phyloP scores from a whole-genome alignment of 108 stramenopile genomes.

The Craspedostauros australis region DNA sequence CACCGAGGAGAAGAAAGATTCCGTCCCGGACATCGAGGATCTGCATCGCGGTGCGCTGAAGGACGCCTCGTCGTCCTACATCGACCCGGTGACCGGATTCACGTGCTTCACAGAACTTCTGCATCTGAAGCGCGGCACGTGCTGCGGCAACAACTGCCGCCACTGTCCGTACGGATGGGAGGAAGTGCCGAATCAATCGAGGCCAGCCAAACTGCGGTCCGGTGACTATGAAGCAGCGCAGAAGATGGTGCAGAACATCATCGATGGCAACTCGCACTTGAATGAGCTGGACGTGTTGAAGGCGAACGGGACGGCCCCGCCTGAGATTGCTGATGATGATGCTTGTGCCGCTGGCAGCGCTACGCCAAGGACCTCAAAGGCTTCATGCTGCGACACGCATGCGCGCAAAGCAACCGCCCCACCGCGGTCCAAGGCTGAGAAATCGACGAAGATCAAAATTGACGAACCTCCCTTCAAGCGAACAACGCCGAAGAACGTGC shows the following conservation, averaged over 20 bases:
- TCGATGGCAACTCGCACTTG: too few species aligned
- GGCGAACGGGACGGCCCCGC: not conserved
- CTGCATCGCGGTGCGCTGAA: conserved; percentile 49
- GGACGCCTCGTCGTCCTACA: conserved; percentile 56
- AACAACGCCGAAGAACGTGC: conserved; percentile 73
- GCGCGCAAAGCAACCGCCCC: too few species aligned
- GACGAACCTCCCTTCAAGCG: not conserved
- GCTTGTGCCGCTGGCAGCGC: not conserved
- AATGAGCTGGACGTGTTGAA: not conserved
- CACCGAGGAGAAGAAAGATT: not conserved
- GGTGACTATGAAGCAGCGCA: conserved; percentile 37
- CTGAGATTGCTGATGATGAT: not conserved
- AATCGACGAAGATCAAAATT: not conserved
- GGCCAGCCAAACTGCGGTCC: conserved; percentile 33
- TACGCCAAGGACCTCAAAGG: not conserved
- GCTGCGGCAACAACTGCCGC: conserved; percentile 88
- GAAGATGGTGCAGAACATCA: conserved; percentile 25
- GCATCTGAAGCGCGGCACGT: conserved; percentile 77
- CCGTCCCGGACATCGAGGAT: conserved; percentile 66
- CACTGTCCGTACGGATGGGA: conserved; percentile 91
- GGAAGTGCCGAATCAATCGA: conserved; percentile 37
- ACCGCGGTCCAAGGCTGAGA: too few species aligned
- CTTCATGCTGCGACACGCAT: not conserved
- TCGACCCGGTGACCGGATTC: conserved; percentile 87
- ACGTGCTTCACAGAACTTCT: conserved; percentile 79